Evolutionary conservation across 306 rosid genomes (phyloP), one percentile per base, ranked within the genome.

Genomic region (Cucurbita maxima): DNA sequence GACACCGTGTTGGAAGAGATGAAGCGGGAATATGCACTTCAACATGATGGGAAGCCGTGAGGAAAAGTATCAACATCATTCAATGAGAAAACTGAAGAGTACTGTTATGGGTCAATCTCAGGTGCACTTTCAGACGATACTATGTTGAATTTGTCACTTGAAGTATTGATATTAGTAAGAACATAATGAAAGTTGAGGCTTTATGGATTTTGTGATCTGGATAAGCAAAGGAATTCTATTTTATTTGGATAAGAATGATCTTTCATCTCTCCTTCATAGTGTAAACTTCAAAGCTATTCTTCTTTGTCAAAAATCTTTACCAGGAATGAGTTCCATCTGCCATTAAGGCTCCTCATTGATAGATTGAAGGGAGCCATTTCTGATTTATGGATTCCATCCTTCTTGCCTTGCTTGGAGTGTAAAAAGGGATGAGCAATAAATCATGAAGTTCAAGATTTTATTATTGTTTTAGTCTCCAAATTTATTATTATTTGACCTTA

Each of bases 11-110:
- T 69, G 73, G 58, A 69, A 25, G 58, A 69, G 73, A 69, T 69
- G 73, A 69, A 69, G 73, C 58, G 44, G 58, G 73, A 69, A 3
- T 69, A 69, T 18, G 11, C 73, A 14, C 57, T 14, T 15, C 73
- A 69, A 69, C 73, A 69, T 1, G 40, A 69, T 14, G 73, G 56
- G 40, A 67, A 67, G 56, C 19, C 16, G 3, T 44, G 56, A 67
- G 55, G 18, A 20, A 67, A 54, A 41, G 55, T 11, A 19, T 44
- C n/a, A 43, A 38, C 8, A 18, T 10, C 36, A 64, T 5, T 18
- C 12, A 41, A 5, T 41, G 52, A 37, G 67, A 61, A n/a, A 63
- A 63, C 51, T 41, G 1, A 36, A 60, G 67, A 60, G 19, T 60
- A 8, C 0, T 61, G 25, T 16, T 63, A 43, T 44, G 52, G 10